These are phyloP conservation scores for Colletotrichum spaethianum DNA, from an alignment of 2,329 filamentous ascomycete genomes.

Conservation along the genomic window DNA sequence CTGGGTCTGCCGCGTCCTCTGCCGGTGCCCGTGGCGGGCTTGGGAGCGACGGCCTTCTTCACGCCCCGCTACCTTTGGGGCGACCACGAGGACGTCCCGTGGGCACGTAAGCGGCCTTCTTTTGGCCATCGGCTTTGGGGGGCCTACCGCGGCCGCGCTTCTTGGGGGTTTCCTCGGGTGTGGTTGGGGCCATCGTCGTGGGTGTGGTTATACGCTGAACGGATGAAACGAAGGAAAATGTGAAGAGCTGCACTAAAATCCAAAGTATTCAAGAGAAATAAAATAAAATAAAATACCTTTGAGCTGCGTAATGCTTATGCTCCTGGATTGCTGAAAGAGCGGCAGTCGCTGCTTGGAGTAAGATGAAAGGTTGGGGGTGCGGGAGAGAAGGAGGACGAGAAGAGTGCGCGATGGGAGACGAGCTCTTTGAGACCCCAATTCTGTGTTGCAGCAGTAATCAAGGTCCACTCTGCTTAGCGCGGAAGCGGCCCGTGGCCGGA, in stretches of 20 bases:
- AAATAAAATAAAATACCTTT: background rate
- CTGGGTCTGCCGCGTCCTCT: conserved; percentile 50
- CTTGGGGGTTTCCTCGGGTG: conserved; percentile 32
- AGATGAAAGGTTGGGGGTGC: background rate
- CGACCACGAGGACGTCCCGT: conserved; percentile 64
- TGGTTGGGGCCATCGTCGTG: conserved; percentile 41
- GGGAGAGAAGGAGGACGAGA: background rate
- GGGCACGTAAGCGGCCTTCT: conserved; percentile 53
- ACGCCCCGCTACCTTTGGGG: conserved; percentile 58
- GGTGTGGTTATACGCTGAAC: background rate
- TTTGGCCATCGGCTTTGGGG: conserved; percentile 57
- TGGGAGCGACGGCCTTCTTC: conserved; percentile 44
- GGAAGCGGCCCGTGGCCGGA: conserved; percentile 3
- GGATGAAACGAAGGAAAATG: background rate
- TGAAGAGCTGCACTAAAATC: conserved; percentile 18
- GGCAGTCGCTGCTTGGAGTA: background rate
- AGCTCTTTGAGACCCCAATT: background rate
- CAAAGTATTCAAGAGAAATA: background rate
- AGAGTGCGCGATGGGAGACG: background rate
- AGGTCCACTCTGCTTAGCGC: background rate
- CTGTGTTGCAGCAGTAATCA: background rate
- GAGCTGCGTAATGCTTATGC: background rate
- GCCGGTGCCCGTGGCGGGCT: conserved; percentile 40
- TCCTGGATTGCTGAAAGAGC: background rate
- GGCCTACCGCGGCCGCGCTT: conserved; percentile 57